These are phyloP conservation scores for Diversispora epigaea DNA, from an alignment of 192 early-diverging fungal species.

Conservation along the genomic window DNA sequence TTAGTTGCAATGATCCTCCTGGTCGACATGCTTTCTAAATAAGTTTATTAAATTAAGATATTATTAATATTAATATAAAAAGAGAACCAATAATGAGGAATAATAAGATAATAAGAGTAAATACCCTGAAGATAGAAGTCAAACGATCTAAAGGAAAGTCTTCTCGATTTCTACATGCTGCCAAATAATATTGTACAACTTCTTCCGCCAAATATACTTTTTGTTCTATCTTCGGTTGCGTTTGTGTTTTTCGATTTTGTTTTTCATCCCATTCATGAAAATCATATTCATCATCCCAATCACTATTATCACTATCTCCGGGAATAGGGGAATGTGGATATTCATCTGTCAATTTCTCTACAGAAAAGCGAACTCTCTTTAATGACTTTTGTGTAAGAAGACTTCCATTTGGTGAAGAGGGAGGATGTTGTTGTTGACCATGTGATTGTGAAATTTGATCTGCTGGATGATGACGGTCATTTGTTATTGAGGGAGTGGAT, in stretches of 20 bases:
- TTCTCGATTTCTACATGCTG: slow-evolving; percentile 44
- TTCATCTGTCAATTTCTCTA: slow-evolving; percentile 51
- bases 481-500: neutral
- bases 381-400: slow-evolving; percentile 33
- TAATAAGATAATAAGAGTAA: neutral
- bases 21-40: slow-evolving; percentile 2
- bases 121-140: slow-evolving; percentile 36
- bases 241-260: neutral
- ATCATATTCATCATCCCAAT: slow-evolving; percentile 43
- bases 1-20: neutral
- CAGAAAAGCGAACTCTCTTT: slow-evolving; percentile 58
- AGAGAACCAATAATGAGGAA: neutral
- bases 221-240: slow-evolving; percentile 30
- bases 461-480: no score
- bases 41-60: neutral
- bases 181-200: slow-evolving; percentile 45
- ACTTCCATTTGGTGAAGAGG: neutral
- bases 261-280: slow-evolving; percentile 39
- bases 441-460: slow-evolving; percentile 14
- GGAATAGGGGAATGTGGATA: slow-evolving; percentile 35
- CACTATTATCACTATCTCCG: slow-evolving; percentile 27
- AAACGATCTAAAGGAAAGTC: slow-evolving; percentile 43
- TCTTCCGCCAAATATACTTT: slow-evolving; percentile 45
- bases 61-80: neutral
- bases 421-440: neutral